A percentile compares a stretch with the other conserved stretches of the same genome.
These are phyloP conservation scores for Monosporozyma solicola DNA, from an alignment of 805 yeast species.

Conservation along the genomic window DNA sequence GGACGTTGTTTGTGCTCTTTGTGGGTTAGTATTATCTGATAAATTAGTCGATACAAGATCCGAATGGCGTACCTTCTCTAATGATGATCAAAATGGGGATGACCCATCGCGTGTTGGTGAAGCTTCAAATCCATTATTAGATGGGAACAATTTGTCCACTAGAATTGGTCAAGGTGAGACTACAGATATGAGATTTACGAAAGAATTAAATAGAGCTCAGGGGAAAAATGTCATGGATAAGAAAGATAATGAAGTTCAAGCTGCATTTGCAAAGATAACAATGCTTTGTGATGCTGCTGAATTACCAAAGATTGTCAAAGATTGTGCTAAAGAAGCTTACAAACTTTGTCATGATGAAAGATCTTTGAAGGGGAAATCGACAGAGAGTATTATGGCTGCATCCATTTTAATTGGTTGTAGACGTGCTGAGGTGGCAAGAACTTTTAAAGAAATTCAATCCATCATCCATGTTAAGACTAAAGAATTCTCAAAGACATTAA, in stretches of 20 bases:
- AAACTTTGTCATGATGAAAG: slow-evolving; percentile 84
- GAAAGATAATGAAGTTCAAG: slow-evolving; percentile 77
- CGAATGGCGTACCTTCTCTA: slow-evolving; percentile 97
- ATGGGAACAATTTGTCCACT: slow-evolving; percentile 85
- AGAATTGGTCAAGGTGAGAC: slow-evolving; percentile 84
- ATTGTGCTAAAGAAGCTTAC: slow-evolving; percentile 94
- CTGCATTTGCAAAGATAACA: slow-evolving; percentile 84
- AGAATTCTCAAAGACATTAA: slow-evolving; percentile 88
- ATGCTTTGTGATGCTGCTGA: slow-evolving; percentile 97
- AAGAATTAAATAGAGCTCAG: slow-evolving; percentile 87
- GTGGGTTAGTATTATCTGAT: slow-evolving; percentile 90
- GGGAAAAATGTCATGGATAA: slow-evolving; percentile 75
- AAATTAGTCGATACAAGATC: slow-evolving; percentile 90
- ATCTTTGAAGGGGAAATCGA: slow-evolving; percentile 79
- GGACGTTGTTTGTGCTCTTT: slow-evolving; percentile 95
- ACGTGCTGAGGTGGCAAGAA: slow-evolving; percentile 86
- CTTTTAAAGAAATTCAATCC: slow-evolving; percentile 93
- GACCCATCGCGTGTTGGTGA: slow-evolving; percentile 99
- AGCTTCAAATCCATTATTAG: slow-evolving; percentile 86
- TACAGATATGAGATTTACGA: slow-evolving; percentile 77
- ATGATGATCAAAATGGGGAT: slow-evolving; percentile 96
- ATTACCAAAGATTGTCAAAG: slow-evolving; percentile 89
- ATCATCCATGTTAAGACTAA: slow-evolving; percentile 87
- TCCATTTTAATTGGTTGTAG: slow-evolving; percentile 92
- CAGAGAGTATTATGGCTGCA: slow-evolving; percentile 93